Evolutionary conservation across 257 asterid species (phyloP).

Genomic region (Sherardia arvensis): DNA sequence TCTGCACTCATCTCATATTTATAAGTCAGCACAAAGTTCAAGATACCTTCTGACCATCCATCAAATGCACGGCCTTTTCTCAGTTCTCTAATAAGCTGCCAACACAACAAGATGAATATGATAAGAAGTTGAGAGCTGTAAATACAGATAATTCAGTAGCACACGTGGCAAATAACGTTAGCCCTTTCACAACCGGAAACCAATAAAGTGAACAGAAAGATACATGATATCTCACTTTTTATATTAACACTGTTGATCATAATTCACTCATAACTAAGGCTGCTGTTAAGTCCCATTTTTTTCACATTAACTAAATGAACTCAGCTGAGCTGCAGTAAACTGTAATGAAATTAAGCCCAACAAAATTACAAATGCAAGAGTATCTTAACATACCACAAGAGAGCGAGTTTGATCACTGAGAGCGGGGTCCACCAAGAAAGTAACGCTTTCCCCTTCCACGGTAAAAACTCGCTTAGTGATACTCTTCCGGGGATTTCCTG

Average conservation of each 20-base stretch:
- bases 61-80: conserved; percentile 66
- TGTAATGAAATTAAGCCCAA: neutral
- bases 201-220: neutral
- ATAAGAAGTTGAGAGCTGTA: neutral
- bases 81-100: conserved; percentile 72
- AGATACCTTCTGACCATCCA: no score
- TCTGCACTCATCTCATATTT: no score
- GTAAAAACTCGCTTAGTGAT: conserved; percentile 77
- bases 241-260: neutral
- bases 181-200: neutral
- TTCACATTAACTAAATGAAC: neutral
- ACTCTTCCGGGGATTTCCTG: conserved; percentile 69
- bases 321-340: neutral
- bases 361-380: neutral
- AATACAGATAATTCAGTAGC: neutral
- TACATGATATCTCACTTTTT: neutral
- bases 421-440: conserved; percentile 56
- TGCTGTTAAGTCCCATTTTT: neutral
- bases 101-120: conserved; percentile 7
- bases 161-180: neutral
- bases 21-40: no score
- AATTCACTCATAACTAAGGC: neutral
- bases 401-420: conserved; percentile 34
- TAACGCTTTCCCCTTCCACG: conserved; percentile 65
- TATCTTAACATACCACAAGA: conserved; percentile 33